phyloP scores from a whole-genome alignment of 1,284 basidiomycete species.

The Sanghuangporus baumii region DNA sequence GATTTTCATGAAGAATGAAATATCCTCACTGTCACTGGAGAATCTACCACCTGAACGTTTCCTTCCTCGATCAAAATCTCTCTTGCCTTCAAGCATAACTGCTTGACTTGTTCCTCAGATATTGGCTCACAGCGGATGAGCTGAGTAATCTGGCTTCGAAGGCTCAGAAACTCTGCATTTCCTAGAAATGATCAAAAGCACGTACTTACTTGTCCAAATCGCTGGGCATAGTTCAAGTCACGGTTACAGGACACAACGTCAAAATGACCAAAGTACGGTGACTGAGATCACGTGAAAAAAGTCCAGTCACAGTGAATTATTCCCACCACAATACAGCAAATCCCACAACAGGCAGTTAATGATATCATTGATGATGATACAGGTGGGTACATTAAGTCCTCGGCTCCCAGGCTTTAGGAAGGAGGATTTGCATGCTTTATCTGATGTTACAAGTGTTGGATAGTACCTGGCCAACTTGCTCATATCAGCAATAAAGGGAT shows the following conservation, averaged over 20 bases:
- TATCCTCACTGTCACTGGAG: conserved; percentile 83
- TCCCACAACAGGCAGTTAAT: not conserved
- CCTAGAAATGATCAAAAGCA: not conserved
- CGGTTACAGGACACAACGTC: not conserved
- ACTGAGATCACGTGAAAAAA: too few species aligned
- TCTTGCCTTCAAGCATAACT: conserved; percentile 90
- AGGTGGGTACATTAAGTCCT: too few species aligned
- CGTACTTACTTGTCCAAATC: conserved; percentile 42
- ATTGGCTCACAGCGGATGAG: conserved; percentile 89
- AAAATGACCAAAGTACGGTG: not conserved
- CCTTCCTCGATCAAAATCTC: conserved; percentile 97
- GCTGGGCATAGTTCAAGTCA: conserved; percentile 31
- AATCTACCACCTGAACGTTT: conserved; percentile 94
- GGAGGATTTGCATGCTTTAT: too few species aligned
- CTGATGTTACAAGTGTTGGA: too few species aligned
- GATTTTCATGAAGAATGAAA: not conserved
- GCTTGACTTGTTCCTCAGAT: conserved; percentile 88
- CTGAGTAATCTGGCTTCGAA: conserved; percentile 76
- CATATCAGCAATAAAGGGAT: too few species aligned
- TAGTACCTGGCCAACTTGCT: too few species aligned
- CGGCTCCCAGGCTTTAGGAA: too few species aligned
- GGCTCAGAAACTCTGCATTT: not conserved
- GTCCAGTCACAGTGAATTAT: not conserved
- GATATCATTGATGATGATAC: too few species aligned
- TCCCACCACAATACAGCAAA: too few species aligned